Evolutionary conservation across 495 filamentous ascomycete species (phyloP).

Genomic region (Usnea hakonensis): DNA sequence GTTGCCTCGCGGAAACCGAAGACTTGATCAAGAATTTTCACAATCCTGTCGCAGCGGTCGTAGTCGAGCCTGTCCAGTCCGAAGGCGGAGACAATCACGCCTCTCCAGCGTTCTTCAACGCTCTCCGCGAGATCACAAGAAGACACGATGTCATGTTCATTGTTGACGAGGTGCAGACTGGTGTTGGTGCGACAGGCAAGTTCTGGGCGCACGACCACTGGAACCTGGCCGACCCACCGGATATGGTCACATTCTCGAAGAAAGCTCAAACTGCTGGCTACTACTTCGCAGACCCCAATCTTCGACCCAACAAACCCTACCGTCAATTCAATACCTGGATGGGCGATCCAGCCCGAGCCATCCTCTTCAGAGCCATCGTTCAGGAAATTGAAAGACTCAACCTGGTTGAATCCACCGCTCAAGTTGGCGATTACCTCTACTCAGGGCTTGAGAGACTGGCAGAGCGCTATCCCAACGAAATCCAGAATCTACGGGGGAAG

Average conservation of each 20-base stretch:
- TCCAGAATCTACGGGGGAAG: constrained; percentile 87
- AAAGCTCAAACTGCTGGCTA: constrained; percentile 98
- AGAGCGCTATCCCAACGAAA: constrained; percentile 69
- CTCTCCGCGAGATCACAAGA: constrained; percentile 77
- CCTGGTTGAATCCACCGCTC: constrained; percentile 73
- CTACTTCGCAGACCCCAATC: constrained; percentile 80
- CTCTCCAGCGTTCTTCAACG: constrained; percentile 83
- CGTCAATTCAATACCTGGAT: constrained; percentile 99
- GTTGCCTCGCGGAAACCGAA: constrained; percentile 85
- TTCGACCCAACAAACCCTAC: constrained; percentile 98
- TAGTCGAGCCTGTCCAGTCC: constrained; percentile 95
- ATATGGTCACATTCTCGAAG: constrained; percentile 99
- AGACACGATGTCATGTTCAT: constrained; percentile 85
- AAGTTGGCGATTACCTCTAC: constrained; percentile 79
- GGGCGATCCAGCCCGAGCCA: constrained; percentile 86
- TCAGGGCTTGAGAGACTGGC: constrained; percentile 59
- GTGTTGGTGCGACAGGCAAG: constrained; percentile 88
- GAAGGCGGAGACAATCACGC: constrained; percentile 99
- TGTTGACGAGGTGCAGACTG: constrained; percentile 97
- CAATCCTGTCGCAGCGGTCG: constrained; percentile 78
- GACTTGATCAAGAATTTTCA: constrained; percentile 74
- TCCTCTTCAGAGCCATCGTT: constrained; percentile 90
- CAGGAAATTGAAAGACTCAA: constrained; percentile 75
- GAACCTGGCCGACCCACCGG: constrained; percentile 73
- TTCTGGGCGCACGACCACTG: constrained; percentile 99